phyloP scores from a whole-genome alignment of 1,284 basidiomycete species.

The Cutaneotrichosporon spelunceum region DNA sequence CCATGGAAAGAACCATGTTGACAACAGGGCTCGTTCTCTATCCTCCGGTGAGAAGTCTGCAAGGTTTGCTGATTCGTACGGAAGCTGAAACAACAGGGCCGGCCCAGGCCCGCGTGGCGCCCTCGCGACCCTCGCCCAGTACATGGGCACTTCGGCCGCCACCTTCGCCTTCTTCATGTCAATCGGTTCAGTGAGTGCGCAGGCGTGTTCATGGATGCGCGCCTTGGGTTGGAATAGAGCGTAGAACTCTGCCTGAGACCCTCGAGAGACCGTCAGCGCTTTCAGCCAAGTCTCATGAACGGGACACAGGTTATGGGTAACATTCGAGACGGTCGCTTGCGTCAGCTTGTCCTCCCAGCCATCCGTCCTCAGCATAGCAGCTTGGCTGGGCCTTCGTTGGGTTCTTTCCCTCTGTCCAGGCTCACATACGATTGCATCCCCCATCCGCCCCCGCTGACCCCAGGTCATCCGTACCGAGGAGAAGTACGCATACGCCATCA shows the following conservation, averaged over 20 bases:
- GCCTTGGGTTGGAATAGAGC: too few species aligned
- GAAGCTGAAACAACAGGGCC: conserved; percentile 56
- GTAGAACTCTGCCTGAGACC: too few species aligned
- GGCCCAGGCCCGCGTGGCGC: conserved; percentile 83
- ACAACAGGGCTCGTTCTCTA: conserved; percentile 59
- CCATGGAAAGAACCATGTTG: background rate
- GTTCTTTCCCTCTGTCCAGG: background rate
- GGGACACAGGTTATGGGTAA: too few species aligned
- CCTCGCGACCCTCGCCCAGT: conserved; percentile 83
- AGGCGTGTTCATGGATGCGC: background rate
- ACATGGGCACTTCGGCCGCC: conserved; percentile 68
- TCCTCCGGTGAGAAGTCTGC: conserved; percentile 64
- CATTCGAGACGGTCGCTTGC: too few species aligned
- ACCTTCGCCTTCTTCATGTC: conserved; percentile 54
- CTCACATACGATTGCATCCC: background rate
- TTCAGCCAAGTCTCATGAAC: too few species aligned
- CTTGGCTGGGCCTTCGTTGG: background rate
- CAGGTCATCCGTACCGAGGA: conserved; percentile 9
- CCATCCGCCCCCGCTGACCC: background rate
- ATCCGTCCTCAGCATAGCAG: too few species aligned
- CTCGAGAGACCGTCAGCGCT: too few species aligned
- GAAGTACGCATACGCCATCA: conserved; percentile 7
- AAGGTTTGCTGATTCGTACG: too few species aligned
- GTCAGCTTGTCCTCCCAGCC: too few species aligned
- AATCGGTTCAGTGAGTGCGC: conserved; percentile 48